Base-by-base conservation (phyloP, 495 filamentous ascomycete genomes). In the Parathielavia hyrcaniae region DNA sequence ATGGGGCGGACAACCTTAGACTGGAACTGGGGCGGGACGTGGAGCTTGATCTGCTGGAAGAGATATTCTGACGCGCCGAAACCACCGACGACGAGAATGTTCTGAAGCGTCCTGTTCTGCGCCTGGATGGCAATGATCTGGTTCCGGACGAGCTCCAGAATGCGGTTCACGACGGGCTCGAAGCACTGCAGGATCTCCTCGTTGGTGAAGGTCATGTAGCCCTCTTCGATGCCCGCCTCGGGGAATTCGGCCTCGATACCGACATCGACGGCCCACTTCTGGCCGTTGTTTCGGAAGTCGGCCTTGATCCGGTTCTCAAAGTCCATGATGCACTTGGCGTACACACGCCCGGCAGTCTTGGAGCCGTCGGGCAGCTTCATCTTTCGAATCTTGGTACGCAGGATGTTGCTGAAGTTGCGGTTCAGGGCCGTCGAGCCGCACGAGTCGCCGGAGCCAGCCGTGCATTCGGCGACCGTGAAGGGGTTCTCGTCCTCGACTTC, bases 201-300 rank as follows among this genome's bases (percentile, higher is more conserved):
- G 68, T 88, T 87, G 32, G 84, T 88, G 64, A 88, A 88, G n/a
- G 85, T 87, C 85, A 88, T 88, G 76, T 87, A 88, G 22, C 85
- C 85, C 65, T 88, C 85, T 66, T 87, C 85, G 55, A 88, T 88
- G 56, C 85, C 85, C 30, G 85, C 85, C 67, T 88, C 85, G 61
- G 85, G 85, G 70, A 86, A 88, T 65, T 88, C 85, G 54, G 85
- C 85, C 71, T 88, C 85, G 63, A 88, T 88, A 68, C 85, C 85
- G 30, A 88, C 85, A 64, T 88, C 85, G 22, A 88, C 85, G 39
- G 85, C 85, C 85, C 85, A 88, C 67, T 87, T 87, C 67, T 87
- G 85, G 35, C 83, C 83, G 68, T 88, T 88, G 71, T 88, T 88
- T n/a, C 85, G 77, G 78, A 88, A 88, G 72, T 88, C 85, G 47